A percentile compares a stretch with the other conserved stretches of the same genome.
phyloP scores from a whole-genome alignment of 768 basidiomycete species.

The Lactifluus rugatus region DNA sequence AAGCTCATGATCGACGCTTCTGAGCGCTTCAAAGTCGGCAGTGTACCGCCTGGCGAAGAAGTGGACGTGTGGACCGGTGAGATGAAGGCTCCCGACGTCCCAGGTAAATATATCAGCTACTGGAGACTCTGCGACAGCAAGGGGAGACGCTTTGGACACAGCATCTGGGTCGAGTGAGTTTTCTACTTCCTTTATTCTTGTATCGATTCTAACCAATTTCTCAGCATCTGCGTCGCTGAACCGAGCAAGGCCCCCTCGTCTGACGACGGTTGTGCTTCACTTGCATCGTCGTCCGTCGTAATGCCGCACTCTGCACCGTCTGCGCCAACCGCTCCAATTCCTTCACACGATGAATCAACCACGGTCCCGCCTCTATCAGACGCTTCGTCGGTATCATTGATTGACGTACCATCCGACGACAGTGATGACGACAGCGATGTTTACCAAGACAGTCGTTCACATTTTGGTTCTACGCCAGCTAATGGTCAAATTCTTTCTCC shows the following conservation, averaged over 20 bases:
- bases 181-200: neutral
- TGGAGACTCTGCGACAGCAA: conserved; percentile 59
- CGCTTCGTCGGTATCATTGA: conserved; percentile 43
- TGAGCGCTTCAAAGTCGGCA: conserved; percentile 40
- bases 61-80: conserved; percentile 64
- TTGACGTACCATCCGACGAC: conserved; percentile 45
- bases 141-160: conserved; percentile 57
- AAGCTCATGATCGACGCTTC: conserved; percentile 35
- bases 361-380: conserved; percentile 26
- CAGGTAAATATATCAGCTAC: conserved; percentile 67
- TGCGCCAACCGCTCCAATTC: conserved; percentile 4
- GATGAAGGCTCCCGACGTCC: conserved; percentile 69
- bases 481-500: conserved; percentile 11
- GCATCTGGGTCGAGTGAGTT: conserved; percentile 72
- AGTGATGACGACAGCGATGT: conserved; percentile 44
- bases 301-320: conserved; percentile 40
- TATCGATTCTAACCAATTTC: neutral
- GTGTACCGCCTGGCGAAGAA: conserved; percentile 45
- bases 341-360: conserved; percentile 18
- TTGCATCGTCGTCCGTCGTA: conserved; percentile 61
- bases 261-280: conserved; percentile 35
- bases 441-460: conserved; percentile 49
- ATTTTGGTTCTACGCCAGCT: conserved; percentile 25
- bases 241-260: conserved; percentile 25
- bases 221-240: conserved; percentile 61